These are phyloP conservation scores for Trichoderma sp. DNA, from an alignment of 2,329 filamentous ascomycete genomes.

Conservation along the genomic window DNA sequence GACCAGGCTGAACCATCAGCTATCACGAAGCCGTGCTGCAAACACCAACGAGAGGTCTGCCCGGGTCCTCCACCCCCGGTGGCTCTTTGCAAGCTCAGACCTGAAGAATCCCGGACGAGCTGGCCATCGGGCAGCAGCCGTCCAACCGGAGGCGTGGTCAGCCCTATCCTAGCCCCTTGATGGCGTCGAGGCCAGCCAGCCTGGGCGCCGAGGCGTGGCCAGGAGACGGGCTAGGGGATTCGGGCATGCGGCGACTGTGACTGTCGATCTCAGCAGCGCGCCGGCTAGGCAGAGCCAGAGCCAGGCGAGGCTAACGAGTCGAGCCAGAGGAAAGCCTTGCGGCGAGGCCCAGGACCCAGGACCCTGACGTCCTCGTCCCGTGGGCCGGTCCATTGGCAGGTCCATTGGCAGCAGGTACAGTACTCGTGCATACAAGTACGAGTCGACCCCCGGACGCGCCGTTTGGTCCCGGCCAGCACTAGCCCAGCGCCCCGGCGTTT, in stretches of 20 bases:
- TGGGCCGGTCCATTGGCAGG: slow-evolving; percentile 11
- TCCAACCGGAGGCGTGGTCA: slow-evolving; percentile 26
- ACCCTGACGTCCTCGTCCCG: slow-evolving; percentile 19
- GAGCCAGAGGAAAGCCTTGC: slow-evolving; percentile 24
- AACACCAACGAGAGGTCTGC: slow-evolving; percentile 28
- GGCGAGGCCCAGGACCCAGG: neutral
- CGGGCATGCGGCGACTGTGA: slow-evolving; percentile 9
- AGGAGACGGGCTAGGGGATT: slow-evolving; percentile 8
- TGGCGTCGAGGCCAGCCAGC: slow-evolving; percentile 24
- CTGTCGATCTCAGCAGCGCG: slow-evolving; percentile 25
- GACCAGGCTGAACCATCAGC: slow-evolving; percentile 30
- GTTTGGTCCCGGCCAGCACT: slow-evolving; percentile 12
- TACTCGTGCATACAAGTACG: neutral
- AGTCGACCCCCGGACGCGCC: slow-evolving; percentile 7
- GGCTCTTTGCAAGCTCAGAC: slow-evolving; percentile 31
- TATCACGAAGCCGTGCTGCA: slow-evolving; percentile 26
- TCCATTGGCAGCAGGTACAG: neutral
- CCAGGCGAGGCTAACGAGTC: slow-evolving; percentile 24
- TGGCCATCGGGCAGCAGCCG: slow-evolving; percentile 25
- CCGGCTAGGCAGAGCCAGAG: slow-evolving; percentile 8
- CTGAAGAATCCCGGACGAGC: slow-evolving; percentile 28
- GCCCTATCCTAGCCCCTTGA: slow-evolving; percentile 26
- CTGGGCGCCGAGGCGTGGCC: slow-evolving; percentile 20
- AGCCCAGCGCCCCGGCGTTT: neutral
- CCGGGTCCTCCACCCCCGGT: slow-evolving; percentile 23